Percentiles rank a stretch among this genome's conserved stretches.
These are phyloP conservation scores for Picea abies DNA, from an alignment of 83 land plant species.

Conservation along the genomic window DNA sequence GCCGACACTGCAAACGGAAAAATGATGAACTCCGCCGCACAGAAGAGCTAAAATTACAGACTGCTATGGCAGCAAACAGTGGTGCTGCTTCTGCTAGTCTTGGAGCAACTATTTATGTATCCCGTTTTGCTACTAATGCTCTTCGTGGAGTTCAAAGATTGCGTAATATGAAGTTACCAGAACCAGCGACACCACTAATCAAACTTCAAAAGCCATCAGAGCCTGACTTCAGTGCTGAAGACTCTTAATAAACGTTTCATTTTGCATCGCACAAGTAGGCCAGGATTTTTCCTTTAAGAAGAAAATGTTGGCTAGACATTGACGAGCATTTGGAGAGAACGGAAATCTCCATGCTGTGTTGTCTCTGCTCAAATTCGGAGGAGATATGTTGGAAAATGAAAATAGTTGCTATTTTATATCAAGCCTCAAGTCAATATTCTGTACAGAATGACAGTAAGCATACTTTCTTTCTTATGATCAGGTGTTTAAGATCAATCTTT, in stretches of 20 bases:
- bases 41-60: conserved; percentile 34
- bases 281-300: conserved; percentile 4
- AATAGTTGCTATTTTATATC: not conserved
- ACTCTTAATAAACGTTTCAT: conserved; percentile 18
- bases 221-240: conserved; percentile 78
- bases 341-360: not conserved
- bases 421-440: not conserved
- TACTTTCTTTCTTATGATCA: not conserved
- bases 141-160: conserved; percentile 66
- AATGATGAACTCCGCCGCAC: conserved; percentile 37
- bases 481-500: not conserved
- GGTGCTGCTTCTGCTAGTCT: conserved; percentile 45
- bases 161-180: conserved; percentile 48
- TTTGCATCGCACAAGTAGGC: not conserved
- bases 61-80: not conserved
- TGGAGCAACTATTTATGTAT: conserved; percentile 75
- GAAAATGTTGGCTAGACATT: not conserved
- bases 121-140: conserved; percentile 91
- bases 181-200: conserved; percentile 33
- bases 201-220: conserved; percentile 85
- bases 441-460: not conserved
- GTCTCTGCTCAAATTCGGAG: not conserved
- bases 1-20: conserved; percentile 55
- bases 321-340: not conserved
- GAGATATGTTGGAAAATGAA: not conserved